A percentile compares a stretch with the other conserved stretches of the same genome.
Conservation (phyloP, 106 monocot species). For the Dendrobium nobile region DNA sequence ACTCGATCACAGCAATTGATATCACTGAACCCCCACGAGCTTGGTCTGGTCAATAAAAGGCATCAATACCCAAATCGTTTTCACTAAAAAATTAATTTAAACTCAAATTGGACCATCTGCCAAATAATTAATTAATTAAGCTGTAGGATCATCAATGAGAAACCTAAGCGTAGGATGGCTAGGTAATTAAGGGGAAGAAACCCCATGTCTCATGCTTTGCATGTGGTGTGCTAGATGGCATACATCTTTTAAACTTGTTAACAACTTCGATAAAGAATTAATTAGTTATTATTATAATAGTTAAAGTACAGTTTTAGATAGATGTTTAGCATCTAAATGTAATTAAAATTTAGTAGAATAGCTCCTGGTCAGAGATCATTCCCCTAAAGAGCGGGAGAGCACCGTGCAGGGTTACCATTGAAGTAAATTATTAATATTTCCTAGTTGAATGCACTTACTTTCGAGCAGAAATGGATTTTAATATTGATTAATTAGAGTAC, state of each 20-base stretch:
- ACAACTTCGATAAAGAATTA: not conserved
- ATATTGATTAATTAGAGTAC: not conserved
- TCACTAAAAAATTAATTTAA: too few relatives aligned
- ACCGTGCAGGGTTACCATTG: not conserved
- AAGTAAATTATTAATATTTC: not conserved
- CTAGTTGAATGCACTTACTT: not conserved
- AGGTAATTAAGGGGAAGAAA: not conserved
- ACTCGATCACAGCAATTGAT: not conserved
- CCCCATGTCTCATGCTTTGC: not conserved
- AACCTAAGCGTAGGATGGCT: not conserved
- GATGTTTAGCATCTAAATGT: not conserved
- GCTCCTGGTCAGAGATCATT: not conserved
- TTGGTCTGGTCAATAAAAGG: not conserved
- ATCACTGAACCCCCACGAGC: not conserved
- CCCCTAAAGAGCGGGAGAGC: not conserved
- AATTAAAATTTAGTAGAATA: not conserved
- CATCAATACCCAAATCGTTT: not conserved
- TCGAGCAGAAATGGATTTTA: not conserved
- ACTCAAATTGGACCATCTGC: too few relatives aligned
- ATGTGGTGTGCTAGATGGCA: constrained; percentile 1
- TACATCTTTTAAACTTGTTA: not conserved
- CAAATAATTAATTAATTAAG: not conserved
- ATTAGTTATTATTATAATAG: not conserved
- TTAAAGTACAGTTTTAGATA: not conserved
- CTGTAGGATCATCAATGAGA: not conserved